Conservation (phyloP, 2,329 filamentous ascomycete species). For the Onygenales sp. region DNA sequence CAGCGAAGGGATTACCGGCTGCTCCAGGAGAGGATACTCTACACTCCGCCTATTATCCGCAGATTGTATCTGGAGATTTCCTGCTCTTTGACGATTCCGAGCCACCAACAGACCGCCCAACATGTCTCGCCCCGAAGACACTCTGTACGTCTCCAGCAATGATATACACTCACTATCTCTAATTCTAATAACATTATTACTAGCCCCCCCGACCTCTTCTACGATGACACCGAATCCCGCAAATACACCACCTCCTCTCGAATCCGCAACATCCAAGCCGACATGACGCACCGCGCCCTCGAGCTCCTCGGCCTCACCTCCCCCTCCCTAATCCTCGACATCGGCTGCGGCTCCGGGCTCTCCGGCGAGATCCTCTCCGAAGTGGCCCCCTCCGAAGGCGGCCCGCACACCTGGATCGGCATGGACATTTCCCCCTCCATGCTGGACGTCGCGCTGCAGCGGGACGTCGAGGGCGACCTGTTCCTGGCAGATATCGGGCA, state of each 20-base stretch:
- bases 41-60: not conserved
- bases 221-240: constrained; percentile 87
- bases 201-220: constrained; percentile 92
- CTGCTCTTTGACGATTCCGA: not conserved
- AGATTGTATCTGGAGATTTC: not conserved
- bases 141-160: constrained; percentile 53
- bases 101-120: constrained; percentile 24
- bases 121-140: constrained; percentile 97
- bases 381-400: constrained; percentile 59
- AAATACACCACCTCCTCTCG: constrained; percentile 97
- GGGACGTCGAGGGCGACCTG: constrained; percentile 89
- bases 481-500: constrained; percentile 92
- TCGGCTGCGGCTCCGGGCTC: constrained; percentile 93
- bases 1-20: too few species aligned
- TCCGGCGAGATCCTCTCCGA: constrained; percentile 86
- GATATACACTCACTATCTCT: not conserved
- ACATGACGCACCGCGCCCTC: constrained; percentile 89
- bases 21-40: not conserved
- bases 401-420: constrained; percentile 91
- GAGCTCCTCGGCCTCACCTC: constrained; percentile 72
- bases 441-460: constrained; percentile 86
- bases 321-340: constrained; percentile 83
- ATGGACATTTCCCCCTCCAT: constrained; percentile 95
- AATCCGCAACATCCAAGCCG: constrained; percentile 88
- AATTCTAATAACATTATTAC: not conserved